Conservation (phyloP, 257 asterid species). For the Solanum chmielewskii region DNA sequence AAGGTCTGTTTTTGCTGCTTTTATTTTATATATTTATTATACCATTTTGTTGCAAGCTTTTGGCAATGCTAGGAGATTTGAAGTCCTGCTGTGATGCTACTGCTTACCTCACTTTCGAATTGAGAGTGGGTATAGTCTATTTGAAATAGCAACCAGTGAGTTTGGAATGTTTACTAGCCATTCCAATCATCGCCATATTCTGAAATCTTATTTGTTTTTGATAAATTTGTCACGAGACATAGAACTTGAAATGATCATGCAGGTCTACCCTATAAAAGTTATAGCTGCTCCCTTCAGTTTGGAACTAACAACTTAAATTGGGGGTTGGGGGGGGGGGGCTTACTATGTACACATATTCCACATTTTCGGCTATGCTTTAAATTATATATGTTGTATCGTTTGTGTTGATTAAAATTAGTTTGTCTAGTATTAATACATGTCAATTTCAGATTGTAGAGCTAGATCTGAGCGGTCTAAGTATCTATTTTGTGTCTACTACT, state of each 20-base stretch:
- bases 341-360: background rate
- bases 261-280: background rate
- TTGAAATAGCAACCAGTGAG: background rate
- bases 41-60: background rate
- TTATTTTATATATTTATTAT: background rate
- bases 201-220: background rate
- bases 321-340: too few relatives aligned
- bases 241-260: background rate
- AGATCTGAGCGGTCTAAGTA: background rate
- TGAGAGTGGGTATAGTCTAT: background rate
- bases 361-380: background rate
- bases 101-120: background rate
- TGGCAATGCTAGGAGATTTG: background rate
- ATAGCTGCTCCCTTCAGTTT: background rate
- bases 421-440: background rate
- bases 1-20: conserved; percentile 37
- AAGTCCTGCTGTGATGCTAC: background rate
- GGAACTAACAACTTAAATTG: background rate
- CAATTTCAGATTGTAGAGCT: background rate
- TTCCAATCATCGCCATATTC: background rate
- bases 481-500: background rate
- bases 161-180: background rate
- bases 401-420: background rate
- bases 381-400: background rate
- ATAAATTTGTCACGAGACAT: background rate